Evolutionary conservation across 2,329 filamentous ascomycete species (phyloP).

Genomic region (Botryotinia calthae): DNA sequence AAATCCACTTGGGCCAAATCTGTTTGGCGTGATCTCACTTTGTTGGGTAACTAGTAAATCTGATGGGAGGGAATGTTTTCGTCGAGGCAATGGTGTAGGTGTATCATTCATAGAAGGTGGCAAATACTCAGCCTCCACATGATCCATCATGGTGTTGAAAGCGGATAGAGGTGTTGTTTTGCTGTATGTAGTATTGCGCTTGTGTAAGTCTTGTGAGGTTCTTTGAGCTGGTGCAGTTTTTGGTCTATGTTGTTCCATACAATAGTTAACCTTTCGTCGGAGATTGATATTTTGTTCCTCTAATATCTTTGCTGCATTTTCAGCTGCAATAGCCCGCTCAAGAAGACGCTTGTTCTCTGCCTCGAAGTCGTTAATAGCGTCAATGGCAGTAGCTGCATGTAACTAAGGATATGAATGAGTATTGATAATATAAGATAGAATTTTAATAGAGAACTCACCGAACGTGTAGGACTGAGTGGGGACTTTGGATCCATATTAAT

Average conservation of each 20-base stretch:
- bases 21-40: constrained; percentile 8
- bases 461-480: constrained; percentile 12
- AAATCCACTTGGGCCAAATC: constrained; percentile 18
- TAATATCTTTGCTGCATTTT: constrained; percentile 31
- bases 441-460: constrained; percentile 2
- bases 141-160: constrained; percentile 27
- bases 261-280: constrained; percentile 29
- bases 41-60: not conserved
- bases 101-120: not conserved
- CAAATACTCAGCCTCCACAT: not conserved
- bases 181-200: not conserved
- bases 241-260: constrained; percentile 24
- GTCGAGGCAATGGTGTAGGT: constrained; percentile 6
- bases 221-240: constrained; percentile 26
- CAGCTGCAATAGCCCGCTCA: constrained; percentile 27
- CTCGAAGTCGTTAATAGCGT: constrained; percentile 21
- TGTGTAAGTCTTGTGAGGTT: not conserved
- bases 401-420: not conserved
- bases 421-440: not conserved
- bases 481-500: not conserved
- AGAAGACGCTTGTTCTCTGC: constrained; percentile 20
- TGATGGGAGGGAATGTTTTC: not conserved
- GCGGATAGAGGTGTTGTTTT: constrained; percentile 26
- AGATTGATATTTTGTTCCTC: constrained; percentile 30
- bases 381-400: constrained; percentile 16